Percentiles rank a stretch among this genome's conserved stretches.
Evolutionary conservation across 768 basidiomycete species (phyloP).

Genomic region (Trametes coccinea): DNA sequence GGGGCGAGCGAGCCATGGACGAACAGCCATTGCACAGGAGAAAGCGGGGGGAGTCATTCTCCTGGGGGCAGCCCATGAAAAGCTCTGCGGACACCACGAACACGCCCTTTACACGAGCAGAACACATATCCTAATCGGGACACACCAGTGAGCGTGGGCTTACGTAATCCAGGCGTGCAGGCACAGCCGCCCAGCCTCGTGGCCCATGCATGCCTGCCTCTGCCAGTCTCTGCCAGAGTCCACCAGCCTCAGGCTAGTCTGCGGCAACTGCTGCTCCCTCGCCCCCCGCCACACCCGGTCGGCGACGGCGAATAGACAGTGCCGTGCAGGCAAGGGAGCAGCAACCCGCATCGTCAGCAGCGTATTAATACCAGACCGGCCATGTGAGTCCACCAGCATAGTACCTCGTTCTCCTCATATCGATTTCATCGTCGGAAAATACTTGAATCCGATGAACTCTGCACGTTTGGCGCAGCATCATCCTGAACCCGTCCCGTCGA

Average conservation of each 20-base stretch:
- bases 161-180: slow-evolving; percentile 6
- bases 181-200: slow-evolving; percentile 7
- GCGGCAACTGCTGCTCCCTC: too few relatives aligned
- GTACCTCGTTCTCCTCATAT: slow-evolving; percentile 10
- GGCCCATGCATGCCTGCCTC: background rate
- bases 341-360: background rate
- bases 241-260: too few relatives aligned
- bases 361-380: slow-evolving; percentile 5
- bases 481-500: background rate
- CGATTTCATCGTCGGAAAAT: slow-evolving; percentile 1
- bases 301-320: too few relatives aligned
- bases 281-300: too few relatives aligned
- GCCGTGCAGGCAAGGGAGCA: background rate
- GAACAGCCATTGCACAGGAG: slow-evolving; percentile 29
- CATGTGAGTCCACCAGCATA: background rate
- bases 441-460: background rate
- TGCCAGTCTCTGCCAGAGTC: too few relatives aligned
- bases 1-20: slow-evolving; percentile 15
- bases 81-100: slow-evolving; percentile 31
- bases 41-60: slow-evolving; percentile 25
- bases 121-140: slow-evolving; percentile 8
- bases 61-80: slow-evolving; percentile 27
- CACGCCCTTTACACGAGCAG: slow-evolving; percentile 32
- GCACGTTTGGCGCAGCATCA: background rate
- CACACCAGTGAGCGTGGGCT: slow-evolving; percentile 4